Evolutionary conservation across 2,329 filamentous ascomycete species (phyloP).

Genomic region (Hypoxylon sp.): DNA sequence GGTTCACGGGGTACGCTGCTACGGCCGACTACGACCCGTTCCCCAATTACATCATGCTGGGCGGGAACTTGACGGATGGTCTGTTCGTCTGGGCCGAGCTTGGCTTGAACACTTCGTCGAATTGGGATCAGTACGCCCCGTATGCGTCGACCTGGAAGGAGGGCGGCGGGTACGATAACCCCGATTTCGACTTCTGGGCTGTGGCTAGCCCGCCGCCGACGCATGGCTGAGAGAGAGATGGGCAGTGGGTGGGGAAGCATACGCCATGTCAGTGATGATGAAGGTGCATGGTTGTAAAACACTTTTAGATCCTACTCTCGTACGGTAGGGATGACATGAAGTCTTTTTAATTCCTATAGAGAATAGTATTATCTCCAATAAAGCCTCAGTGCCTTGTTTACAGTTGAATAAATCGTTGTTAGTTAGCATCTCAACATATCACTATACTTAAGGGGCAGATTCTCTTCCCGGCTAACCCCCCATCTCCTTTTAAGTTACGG

Average conservation of each 20-base stretch:
- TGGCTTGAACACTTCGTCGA: constrained; percentile 51
- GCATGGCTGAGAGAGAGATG: constrained; percentile 43
- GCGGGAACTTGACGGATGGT: constrained; percentile 44
- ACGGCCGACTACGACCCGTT: constrained; percentile 62
- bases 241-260: not conserved
- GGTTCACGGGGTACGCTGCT: constrained; percentile 54
- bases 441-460: not conserved
- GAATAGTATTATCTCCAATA: not conserved
- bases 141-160: constrained; percentile 52
- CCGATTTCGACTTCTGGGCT: constrained; percentile 49
- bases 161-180: constrained; percentile 53
- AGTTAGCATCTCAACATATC: not conserved
- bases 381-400: not conserved
- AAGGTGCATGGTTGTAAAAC: not conserved
- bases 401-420: not conserved
- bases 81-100: constrained; percentile 54
- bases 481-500: not conserved
- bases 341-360: constrained; percentile 4
- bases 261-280: not conserved
- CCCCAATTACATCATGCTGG: constrained; percentile 62
- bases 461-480: not conserved
- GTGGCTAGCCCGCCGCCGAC: constrained; percentile 49
- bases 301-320: not conserved
- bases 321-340: not conserved
- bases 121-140: constrained; percentile 52